A percentile compares a stretch with the other conserved stretches of the same genome.
phyloP scores from a whole-genome alignment of 768 basidiomycete genomes.

The Crucibulum laeve region DNA sequence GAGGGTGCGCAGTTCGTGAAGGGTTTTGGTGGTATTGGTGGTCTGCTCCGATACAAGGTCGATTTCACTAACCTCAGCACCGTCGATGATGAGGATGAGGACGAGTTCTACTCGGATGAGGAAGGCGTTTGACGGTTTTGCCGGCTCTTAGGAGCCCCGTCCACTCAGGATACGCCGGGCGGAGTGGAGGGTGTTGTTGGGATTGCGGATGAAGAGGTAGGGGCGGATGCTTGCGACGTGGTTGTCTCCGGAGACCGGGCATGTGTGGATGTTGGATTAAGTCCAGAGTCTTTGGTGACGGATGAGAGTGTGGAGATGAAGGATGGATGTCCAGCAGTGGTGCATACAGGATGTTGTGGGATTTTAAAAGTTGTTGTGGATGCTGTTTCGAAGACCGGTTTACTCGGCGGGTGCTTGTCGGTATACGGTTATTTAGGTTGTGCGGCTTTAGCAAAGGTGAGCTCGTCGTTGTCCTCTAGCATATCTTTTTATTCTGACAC shows the following conservation, averaged over 20 bases:
- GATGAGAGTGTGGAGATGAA: not conserved
- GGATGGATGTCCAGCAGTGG: no score
- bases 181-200: conserved; percentile 43
- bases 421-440: no score
- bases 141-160: conserved; percentile 82
- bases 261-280: not conserved
- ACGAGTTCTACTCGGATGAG: conserved; percentile 80
- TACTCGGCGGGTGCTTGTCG: no score
- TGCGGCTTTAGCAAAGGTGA: no score
- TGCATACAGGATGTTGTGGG: no score
- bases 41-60: conserved; percentile 94
- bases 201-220: conserved; percentile 13
- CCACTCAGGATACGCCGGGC: conserved; percentile 61
- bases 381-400: no score
- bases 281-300: not conserved
- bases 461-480: no score
- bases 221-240: not conserved
- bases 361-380: no score
- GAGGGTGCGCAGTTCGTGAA: conserved; percentile 98
- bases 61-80: conserved; percentile 81
- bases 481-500: no score
- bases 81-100: conserved; percentile 79
- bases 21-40: conserved; percentile 98
- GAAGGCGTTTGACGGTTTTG: conserved; percentile 83
- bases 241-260: not conserved